A percentile compares a stretch with the other conserved stretches of the same genome.
These are phyloP conservation scores for Apiospora kogelbergensis DNA, from an alignment of 2,329 filamentous ascomycete genomes.

Conservation along the genomic window DNA sequence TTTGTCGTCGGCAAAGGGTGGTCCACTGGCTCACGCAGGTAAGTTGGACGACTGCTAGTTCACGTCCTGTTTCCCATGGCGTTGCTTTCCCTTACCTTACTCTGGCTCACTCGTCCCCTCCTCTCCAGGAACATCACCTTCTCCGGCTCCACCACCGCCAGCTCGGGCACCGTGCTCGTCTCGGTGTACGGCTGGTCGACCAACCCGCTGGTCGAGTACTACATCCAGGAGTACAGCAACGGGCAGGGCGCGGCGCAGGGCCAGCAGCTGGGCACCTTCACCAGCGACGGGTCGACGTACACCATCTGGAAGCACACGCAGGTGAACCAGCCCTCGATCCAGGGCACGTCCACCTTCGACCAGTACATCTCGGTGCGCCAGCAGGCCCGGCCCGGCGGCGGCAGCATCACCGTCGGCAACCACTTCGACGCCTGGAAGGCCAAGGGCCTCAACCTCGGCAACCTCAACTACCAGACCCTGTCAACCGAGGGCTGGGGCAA, in stretches of 20 bases:
- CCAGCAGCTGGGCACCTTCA: constrained; percentile 30
- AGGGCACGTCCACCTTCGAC: constrained; percentile 47
- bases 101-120: neutral
- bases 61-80: no score
- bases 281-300: constrained; percentile 34
- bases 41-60: constrained; percentile 17
- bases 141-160: constrained; percentile 22
- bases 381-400: constrained; percentile 41
- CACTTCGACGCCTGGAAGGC: constrained; percentile 54
- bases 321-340: constrained; percentile 44
- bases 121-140: constrained; percentile 29
- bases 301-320: constrained; percentile 35
- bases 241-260: constrained; percentile 30
- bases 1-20: constrained; percentile 62
- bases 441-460: constrained; percentile 46
- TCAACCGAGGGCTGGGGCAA: constrained; percentile 48
- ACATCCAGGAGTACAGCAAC: constrained; percentile 36
- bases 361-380: constrained; percentile 51
- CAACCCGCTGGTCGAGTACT: constrained; percentile 40
- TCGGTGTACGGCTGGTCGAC: constrained; percentile 39
- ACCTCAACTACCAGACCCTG: constrained; percentile 50
- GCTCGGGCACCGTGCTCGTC: constrained; percentile 31
- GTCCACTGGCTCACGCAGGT: constrained; percentile 52
- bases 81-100: neutral
- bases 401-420: constrained; percentile 48